Base-by-base conservation (phyloP, 768 basidiomycete species). In the Rubroboletus pulcherrimus region DNA sequence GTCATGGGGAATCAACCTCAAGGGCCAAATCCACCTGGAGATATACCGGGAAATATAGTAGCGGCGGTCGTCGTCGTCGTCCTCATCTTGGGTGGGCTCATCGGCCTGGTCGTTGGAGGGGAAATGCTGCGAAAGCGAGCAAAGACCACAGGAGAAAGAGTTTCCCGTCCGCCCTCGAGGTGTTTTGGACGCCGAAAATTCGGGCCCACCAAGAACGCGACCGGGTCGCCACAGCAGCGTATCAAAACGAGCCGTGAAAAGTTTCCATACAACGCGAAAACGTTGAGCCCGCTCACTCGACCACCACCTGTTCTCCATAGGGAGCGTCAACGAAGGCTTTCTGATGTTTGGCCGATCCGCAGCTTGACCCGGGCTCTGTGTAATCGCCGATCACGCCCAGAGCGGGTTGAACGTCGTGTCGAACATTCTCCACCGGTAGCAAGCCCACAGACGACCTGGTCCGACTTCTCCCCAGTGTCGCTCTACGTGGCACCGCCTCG, bases 391-490 rank as follows among this genome's bases (percentile, higher is more conserved):
- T 49, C 56, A 6, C 31, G 51, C 26, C 44, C 56, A 11, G 55
- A 49, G 19, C 57, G 43, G 41, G 26, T n/a, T 14, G 38, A 39
- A 17, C 45, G n/a, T 15, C 17, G 34, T 17, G 34, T 30, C 33
- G 60, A 43, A 47, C 30, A 37, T 21, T 29, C 41, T 5, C 30
- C 55, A 2, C 39, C 43, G 4, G 39, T 9, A 24, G 26, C 47
- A 11, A 49, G 12, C 19, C 59, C 58, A 11, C 64, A 60, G 43
- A 66, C 69, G 38, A 72, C 71, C 19, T 69, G 69, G 69, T 71
- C 69, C 45, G 60, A 65, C 49, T 71, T 72, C 47, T 54, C 67
- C 8, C 58, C 59, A 4, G 61, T 54, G 7, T 48, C 52, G 39
- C 55, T 50, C 21, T 71, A 66, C 41, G 63, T 57, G 12, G 38